Evolutionary conservation across 441 rosid species (phyloP).

Genomic region (Adansonia gregorii): DNA sequence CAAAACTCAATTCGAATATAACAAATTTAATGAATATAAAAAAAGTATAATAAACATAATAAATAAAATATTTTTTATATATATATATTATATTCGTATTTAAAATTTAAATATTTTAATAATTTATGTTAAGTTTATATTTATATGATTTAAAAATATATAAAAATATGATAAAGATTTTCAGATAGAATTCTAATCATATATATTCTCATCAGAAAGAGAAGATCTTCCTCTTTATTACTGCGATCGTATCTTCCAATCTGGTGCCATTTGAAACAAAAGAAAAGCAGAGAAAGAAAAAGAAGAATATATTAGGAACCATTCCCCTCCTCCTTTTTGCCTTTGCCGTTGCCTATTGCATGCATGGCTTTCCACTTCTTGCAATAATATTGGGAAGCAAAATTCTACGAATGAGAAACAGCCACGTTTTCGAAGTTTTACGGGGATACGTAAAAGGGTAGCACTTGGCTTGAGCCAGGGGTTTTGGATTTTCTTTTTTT

Average conservation of each 20-base stretch:
- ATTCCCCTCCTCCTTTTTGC: neutral
- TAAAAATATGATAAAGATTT: too few relatives aligned
- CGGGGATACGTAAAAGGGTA: neutral
- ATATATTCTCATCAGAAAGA: conserved; percentile 13
- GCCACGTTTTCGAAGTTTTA: neutral
- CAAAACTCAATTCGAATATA: too few relatives aligned
- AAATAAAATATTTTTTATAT: too few relatives aligned
- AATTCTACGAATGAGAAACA: conserved; percentile 25
- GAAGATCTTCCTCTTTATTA: conserved; percentile 26
- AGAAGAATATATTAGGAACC: neutral
- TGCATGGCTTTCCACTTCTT: conserved; percentile 16
- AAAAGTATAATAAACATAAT: too few relatives aligned
- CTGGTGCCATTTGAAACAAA: conserved; percentile 33
- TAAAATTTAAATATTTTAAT: too few relatives aligned
- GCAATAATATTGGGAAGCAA: conserved; percentile 24
- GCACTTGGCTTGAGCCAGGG: conserved; percentile 13
- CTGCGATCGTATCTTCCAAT: conserved; percentile 29
- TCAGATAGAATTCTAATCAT: conserved; percentile 11
- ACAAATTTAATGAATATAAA: too few relatives aligned
- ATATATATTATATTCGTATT: too few relatives aligned
- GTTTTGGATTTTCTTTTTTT: neutral
- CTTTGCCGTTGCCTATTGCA: too few relatives aligned
- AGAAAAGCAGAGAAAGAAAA: neutral
- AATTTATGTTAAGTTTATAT: too few relatives aligned
- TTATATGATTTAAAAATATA: too few relatives aligned